A percentile compares a stretch with the other conserved stretches of the same genome.
These are phyloP conservation scores for Oropetium thomaeum DNA, from an alignment of 176 grass and related monocot genomes.

Conservation along the genomic window DNA sequence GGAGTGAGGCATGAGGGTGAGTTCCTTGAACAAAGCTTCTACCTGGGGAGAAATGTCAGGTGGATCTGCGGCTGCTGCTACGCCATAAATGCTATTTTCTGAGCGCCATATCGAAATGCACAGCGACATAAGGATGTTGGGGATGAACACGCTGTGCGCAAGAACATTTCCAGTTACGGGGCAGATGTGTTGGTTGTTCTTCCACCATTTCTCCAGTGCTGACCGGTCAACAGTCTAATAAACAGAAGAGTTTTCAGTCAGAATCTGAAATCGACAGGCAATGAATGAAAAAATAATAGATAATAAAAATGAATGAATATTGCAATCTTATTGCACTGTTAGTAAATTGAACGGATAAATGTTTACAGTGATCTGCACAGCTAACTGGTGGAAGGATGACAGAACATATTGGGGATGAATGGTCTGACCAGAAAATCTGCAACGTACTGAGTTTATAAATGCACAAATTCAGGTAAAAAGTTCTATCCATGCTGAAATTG, in stretches of 20 bases:
- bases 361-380: background rate
- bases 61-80: background rate
- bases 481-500: background rate
- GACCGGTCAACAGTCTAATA: slow-evolving; percentile 44
- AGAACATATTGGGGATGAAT: background rate
- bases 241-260: slow-evolving; percentile 1
- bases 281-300: background rate
- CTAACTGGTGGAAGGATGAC: background rate
- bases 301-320: background rate
- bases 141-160: slow-evolving; percentile 5
- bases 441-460: background rate
- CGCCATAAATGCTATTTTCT: background rate
- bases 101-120: slow-evolving; percentile 30
- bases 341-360: background rate
- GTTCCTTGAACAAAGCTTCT: slow-evolving; percentile 26
- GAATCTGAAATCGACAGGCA: background rate
- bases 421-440: slow-evolving; percentile 2
- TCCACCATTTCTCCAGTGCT: slow-evolving; percentile 44
- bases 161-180: slow-evolving; percentile 47
- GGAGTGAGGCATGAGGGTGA: slow-evolving; percentile 33
- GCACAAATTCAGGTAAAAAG: background rate
- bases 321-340: background rate
- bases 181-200: slow-evolving; percentile 12
- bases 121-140: slow-evolving; percentile 22
- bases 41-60: slow-evolving; percentile 9